Percentiles rank a stretch among this genome's conserved stretches.
Conservation (phyloP, 352 stramenopile species). For the Globisporangium nunn region DNA sequence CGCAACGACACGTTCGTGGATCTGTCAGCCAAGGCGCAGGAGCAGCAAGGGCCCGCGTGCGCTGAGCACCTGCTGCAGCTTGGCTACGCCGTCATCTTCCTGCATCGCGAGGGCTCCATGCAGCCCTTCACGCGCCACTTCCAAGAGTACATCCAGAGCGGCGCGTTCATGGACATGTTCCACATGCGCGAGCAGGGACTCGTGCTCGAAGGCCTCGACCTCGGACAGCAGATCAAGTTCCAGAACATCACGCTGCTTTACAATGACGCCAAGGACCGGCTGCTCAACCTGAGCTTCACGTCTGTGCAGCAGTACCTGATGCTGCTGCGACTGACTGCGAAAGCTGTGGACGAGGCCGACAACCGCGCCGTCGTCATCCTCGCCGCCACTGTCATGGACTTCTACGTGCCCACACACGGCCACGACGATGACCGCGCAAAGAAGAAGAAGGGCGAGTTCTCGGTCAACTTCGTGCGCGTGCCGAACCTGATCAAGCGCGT, state of each 20-base stretch:
- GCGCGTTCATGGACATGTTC: conserved; percentile 81
- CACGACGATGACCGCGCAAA: conserved; percentile 10
- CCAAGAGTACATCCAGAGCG: conserved; percentile 74
- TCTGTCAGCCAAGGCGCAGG: conserved; percentile 57
- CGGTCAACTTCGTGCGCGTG: conserved; percentile 72
- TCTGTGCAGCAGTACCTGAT: conserved; percentile 82
- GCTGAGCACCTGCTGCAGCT: conserved; percentile 75
- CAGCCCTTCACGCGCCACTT: conserved; percentile 82
- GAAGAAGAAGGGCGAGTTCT: conserved; percentile 47
- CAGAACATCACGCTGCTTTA: conserved; percentile 59
- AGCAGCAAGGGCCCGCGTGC: conserved; percentile 68
- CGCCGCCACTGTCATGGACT: conserved; percentile 76
- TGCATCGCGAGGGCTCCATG: conserved; percentile 71
- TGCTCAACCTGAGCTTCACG: conserved; percentile 72
- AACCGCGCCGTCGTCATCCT: conserved; percentile 66
- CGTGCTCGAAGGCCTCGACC: conserved; percentile 58
- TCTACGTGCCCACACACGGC: conserved; percentile 49
- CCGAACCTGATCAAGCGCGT: conserved; percentile 80
- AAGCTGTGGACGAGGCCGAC: conserved; percentile 48
- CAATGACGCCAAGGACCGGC: conserved; percentile 48
- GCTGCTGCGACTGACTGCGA: conserved; percentile 49
- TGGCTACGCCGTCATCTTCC: conserved; percentile 78
- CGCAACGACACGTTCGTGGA: conserved; percentile 70
- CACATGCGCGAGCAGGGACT: conserved; percentile 46
- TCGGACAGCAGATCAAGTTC: conserved; percentile 55